Base-by-base conservation (phyloP, 495 filamentous ascomycete genomes). In the Aspergillus biplanus region DNA sequence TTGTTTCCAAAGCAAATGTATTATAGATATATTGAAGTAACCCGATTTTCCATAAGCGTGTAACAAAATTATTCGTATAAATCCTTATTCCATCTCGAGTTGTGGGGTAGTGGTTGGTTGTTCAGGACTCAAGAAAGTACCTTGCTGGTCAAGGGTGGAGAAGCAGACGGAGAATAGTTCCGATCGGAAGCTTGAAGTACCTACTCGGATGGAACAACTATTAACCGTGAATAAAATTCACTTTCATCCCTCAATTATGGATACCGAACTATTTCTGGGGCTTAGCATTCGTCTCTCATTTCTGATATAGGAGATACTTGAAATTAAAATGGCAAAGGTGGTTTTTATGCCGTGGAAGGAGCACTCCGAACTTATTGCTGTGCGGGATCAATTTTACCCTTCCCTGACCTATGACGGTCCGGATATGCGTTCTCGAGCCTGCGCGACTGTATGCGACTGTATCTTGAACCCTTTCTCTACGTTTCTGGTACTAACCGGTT, bases 321-420 rank as follows among this genome's bases (percentile, higher is more conserved):
- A 67, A 39, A 56, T 90, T 46, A 69, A 35, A 59, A 92, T 92
- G 90, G 84, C 90, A 5, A 88, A 88, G 71, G 90, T 92, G 70
- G 81, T 89, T 18, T 86, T 91, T 73, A 93, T 90, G 34, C 90
- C 92, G 35, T 96, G 92, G 92, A 88, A 90, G 63, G 73, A 83
- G 65, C 81, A 80, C 27, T 62, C 73, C 15, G 87, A 93, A 64
- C 82, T 97, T 52, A 75, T 92, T 57, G 68, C 77, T 15, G 86
- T 95, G 48, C 86, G 91, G 56, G 68, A 68, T 31, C 82, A 87
- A 66, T 87, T 97, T 58, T 96, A 89, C 71, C 82, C 86, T 13
- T 58, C 71, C 34, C 66, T 74, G 6, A 56, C 66, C 7, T 76
- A 74, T 52, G 65, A 75, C 42, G 73, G 75, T 3, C 70, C 71